These are phyloP conservation scores for Canavalia ensiformis DNA, from an alignment of 306 rosid species.

Conservation along the genomic window DNA sequence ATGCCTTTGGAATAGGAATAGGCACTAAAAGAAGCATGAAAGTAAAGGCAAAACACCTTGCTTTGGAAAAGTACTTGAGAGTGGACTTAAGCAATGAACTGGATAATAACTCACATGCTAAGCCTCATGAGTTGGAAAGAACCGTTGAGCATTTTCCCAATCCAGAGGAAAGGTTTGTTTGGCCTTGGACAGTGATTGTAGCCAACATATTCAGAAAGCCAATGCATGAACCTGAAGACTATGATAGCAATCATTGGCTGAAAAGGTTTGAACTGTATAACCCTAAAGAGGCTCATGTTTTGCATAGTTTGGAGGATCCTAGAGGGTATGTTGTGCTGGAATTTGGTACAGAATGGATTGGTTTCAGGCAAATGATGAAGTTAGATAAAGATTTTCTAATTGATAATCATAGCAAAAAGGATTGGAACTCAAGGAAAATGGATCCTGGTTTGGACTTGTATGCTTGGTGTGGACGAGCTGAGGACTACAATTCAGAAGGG, in stretches of 20 bases:
- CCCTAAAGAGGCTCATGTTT: conserved; percentile 26
- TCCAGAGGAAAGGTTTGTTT: conserved; percentile 9
- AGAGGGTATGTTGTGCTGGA: conserved; percentile 29
- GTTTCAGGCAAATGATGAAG: conserved; percentile 29
- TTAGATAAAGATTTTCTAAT: neutral
- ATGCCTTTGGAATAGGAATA: conserved; percentile 23
- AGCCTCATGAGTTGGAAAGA: neutral
- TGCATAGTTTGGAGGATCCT: neutral
- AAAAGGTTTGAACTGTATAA: conserved; percentile 14
- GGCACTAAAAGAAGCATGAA: neutral
- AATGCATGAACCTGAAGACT: neutral
- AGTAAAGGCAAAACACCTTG: conserved; percentile 17
- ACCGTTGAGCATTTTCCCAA: neutral
- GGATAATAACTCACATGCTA: neutral
- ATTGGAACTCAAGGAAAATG: neutral
- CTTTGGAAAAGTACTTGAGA: conserved; percentile 13
- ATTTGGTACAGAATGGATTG: conserved; percentile 22
- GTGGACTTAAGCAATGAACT: conserved; percentile 9
- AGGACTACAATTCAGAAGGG: conserved; percentile 12
- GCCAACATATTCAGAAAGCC: neutral
- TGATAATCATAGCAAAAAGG: conserved; percentile 2
- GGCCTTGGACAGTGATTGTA: conserved; percentile 42
- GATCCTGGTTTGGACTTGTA: neutral
- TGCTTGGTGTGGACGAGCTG: conserved; percentile 13
- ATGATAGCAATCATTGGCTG: conserved; percentile 1